Evolutionary conservation across 768 basidiomycete genomes (phyloP).

Genomic region (Leccinellum albellum): DNA sequence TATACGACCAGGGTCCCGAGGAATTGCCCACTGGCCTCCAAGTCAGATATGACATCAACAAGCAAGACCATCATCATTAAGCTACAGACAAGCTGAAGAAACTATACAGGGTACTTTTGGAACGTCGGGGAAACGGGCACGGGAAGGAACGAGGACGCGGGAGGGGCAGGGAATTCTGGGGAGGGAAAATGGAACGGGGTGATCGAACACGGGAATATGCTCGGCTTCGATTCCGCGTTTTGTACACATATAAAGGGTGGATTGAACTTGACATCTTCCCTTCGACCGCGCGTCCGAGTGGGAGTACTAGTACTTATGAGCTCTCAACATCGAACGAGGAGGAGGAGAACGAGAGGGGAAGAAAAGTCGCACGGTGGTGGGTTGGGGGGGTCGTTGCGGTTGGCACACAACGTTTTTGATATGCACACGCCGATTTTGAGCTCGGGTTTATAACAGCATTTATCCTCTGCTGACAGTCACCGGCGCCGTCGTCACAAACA

Average conservation of each 20-base stretch:
- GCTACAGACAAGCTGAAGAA: no score
- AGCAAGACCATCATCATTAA: neutral
- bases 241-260: slow-evolving; percentile 14
- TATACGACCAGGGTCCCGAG: no score
- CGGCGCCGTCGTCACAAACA: neutral
- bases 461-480: slow-evolving; percentile 13
- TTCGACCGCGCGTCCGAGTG: no score
- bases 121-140: neutral
- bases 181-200: slow-evolving; percentile 7
- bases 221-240: slow-evolving; percentile 17
- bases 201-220: slow-evolving; percentile 17
- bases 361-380: slow-evolving; percentile 26
- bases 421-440: slow-evolving; percentile 32
- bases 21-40: no score
- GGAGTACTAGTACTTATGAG: no score
- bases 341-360: slow-evolving; percentile 13
- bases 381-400: slow-evolving; percentile 12
- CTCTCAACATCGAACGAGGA: neutral
- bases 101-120: no score
- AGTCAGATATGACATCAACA: slow-evolving; percentile 2
- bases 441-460: slow-evolving; percentile 29
- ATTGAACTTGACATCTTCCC: neutral
- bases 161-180: neutral
- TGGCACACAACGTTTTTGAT: slow-evolving; percentile 29
- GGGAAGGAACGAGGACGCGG: neutral